Percentiles rank a stretch among this genome's conserved stretches.
Conservation (phyloP, 1,284 basidiomycete species). For the Vanrija sp. region DNA sequence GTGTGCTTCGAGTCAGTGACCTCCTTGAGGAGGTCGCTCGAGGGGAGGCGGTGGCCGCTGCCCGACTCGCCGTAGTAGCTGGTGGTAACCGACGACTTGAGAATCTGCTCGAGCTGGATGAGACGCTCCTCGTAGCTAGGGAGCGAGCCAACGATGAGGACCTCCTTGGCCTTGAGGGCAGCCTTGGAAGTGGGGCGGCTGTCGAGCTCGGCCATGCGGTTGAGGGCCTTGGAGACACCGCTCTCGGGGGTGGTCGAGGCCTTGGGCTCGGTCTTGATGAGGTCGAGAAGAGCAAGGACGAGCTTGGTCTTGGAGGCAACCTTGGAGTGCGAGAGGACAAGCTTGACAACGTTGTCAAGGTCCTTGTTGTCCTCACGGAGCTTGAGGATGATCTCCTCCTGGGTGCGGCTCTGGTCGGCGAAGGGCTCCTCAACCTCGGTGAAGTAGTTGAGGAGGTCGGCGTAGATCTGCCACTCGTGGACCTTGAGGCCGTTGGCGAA, state of each 20-base stretch:
- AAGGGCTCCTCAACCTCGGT: slow-evolving; percentile 82
- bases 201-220: slow-evolving; percentile 63
- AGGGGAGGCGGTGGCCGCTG: slow-evolving; percentile 64
- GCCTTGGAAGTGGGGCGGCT: slow-evolving; percentile 80
- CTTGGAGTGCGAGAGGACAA: slow-evolving; percentile 93
- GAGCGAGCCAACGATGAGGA: slow-evolving; percentile 91
- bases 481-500: slow-evolving; percentile 80
- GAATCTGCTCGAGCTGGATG: slow-evolving; percentile 88
- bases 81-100: slow-evolving; percentile 80
- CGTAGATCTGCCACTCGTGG: slow-evolving; percentile 64
- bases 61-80: slow-evolving; percentile 85
- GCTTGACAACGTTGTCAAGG: slow-evolving; percentile 79
- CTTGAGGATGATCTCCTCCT: slow-evolving; percentile 79
- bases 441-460: slow-evolving; percentile 47
- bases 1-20: slow-evolving; percentile 94
- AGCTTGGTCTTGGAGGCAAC: slow-evolving; percentile 89
- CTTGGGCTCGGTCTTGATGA: slow-evolving; percentile 75
- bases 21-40: slow-evolving; percentile 82
- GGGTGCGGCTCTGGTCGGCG: slow-evolving; percentile 71
- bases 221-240: slow-evolving; percentile 40
- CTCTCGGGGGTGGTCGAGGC: slow-evolving; percentile 56
- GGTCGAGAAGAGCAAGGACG: slow-evolving; percentile 77
- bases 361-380: slow-evolving; percentile 91
- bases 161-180: slow-evolving; percentile 93
- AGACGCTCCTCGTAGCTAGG: slow-evolving; percentile 94